Percentiles rank a stretch among this genome's conserved stretches.
Evolutionary conservation across 257 asterid genomes (phyloP).

Genomic region (Rauvolfia tetraphylla): DNA sequence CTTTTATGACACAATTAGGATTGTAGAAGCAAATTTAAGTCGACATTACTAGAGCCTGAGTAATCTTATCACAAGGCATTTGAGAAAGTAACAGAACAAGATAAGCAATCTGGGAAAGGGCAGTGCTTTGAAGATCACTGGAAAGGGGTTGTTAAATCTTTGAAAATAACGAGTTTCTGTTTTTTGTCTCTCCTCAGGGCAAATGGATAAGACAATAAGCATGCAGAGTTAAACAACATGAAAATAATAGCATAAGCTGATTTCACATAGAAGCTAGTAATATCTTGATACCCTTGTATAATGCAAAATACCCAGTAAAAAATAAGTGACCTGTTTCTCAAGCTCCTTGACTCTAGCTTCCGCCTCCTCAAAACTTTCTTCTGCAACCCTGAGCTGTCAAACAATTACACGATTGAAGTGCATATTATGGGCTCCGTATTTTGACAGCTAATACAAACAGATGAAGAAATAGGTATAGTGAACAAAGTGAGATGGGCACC

Average conservation of each 20-base stretch:
- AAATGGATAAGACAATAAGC: neutral
- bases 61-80: slow-evolving; percentile 1
- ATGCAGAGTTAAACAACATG: neutral
- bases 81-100: neutral
- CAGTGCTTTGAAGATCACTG: neutral
- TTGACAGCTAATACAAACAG: neutral
- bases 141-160: neutral
- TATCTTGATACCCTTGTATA: slow-evolving; percentile 6
- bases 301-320: slow-evolving; percentile 11
- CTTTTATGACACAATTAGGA: neutral
- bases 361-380: slow-evolving; percentile 68
- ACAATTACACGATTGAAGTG: slow-evolving; percentile 19
- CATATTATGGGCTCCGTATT: neutral
- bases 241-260: slow-evolving; percentile 11
- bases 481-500: slow-evolving; percentile 36
- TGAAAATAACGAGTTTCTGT: neutral
- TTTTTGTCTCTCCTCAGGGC: neutral
- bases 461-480: slow-evolving; percentile 9
- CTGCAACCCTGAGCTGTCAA: slow-evolving; percentile 74
- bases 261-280: slow-evolving; percentile 17
- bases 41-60: neutral
- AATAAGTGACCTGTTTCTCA: slow-evolving; percentile 74
- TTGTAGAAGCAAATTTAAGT: neutral
- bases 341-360: slow-evolving; percentile 95
- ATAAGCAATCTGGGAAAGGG: neutral